These are phyloP conservation scores for Phytophthora macrochlamydospora DNA, from an alignment of 352 stramenopile species.

Conservation along the genomic window DNA sequence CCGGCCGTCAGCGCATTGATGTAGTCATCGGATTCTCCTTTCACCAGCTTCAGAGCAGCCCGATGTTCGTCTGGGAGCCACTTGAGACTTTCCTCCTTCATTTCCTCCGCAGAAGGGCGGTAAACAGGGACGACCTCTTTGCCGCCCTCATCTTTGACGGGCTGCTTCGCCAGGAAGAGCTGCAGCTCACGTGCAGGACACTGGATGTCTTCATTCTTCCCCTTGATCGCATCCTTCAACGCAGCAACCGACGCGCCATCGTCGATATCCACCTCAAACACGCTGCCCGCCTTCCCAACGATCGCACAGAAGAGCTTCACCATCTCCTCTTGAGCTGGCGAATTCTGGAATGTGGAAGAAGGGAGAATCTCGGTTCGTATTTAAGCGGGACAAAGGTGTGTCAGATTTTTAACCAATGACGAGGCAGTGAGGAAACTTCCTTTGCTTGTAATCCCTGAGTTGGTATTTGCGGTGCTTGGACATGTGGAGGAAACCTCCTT, in stretches of 20 bases:
- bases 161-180: constrained; percentile 10
- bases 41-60: background rate
- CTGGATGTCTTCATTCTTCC: background rate
- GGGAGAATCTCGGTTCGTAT: background rate
- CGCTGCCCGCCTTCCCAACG: background rate
- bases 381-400: background rate
- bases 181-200: background rate
- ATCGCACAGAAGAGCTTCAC: background rate
- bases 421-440: background rate
- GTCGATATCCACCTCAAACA: background rate
- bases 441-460: constrained; percentile 8
- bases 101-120: background rate
- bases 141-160: constrained; percentile 2
- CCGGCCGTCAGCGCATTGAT: background rate
- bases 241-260: background rate
- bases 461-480: constrained; percentile 15
- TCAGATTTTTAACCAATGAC: background rate
- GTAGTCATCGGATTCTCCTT: constrained; percentile 1
- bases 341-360: background rate
- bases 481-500: background rate
- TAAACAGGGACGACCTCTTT: constrained; percentile 1
- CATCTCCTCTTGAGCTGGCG: background rate
- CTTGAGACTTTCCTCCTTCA: background rate
- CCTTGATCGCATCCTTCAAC: constrained; percentile 2
- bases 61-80: background rate